Base-by-base conservation (phyloP, 139 green algal species). In the Tetradesmus lagerheimii region DNA sequence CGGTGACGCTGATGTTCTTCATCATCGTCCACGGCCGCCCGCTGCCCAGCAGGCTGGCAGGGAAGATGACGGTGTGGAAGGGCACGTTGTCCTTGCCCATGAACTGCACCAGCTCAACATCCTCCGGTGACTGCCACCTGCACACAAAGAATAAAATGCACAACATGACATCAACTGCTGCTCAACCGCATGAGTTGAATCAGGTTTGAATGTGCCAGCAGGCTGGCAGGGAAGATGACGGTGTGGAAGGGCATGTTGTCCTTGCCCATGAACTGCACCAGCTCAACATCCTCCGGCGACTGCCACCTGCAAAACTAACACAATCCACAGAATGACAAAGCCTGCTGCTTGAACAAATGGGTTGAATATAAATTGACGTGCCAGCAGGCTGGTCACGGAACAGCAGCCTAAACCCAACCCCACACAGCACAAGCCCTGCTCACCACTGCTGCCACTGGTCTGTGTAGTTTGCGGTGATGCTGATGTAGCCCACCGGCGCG, bases 61-160 rank as follows among this genome's bases (percentile, higher is more conserved):
- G 98, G 94, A 99, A 99, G 94, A 99, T 99, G 87, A 99, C 96
- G 38, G 98, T 99, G 94, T 99, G 98, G 94, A 99, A 99, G 47
- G 98, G 97, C 80, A 99, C 95, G 90, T 99, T 99, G 95, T 99
- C 98, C 93, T 99, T 99, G 90, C 98, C 98, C 98, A 99, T 99
- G 92, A 99, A 99, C 94, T 99, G 98, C 29, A 99, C 97, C 88
- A 99, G 92, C 93, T 99, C 98, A 90, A 99, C 98, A 45, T 99
- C 94, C 88, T 97, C 80, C 29, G 89, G 88, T 2, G 41, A 39
- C 23, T 71, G 57, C 85, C 85, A 92, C 78, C 79, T 86, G 38
- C 18, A 9, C 35, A 50, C 53, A 79, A 4, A 41, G 71, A 20
- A 74, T 74, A 15, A 34, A 34, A n/a, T n/a, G n/a, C n/a, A n/a